phyloP scores from a whole-genome alignment of 2,329 filamentous ascomycete genomes.

The Diaporthe humulicola region DNA sequence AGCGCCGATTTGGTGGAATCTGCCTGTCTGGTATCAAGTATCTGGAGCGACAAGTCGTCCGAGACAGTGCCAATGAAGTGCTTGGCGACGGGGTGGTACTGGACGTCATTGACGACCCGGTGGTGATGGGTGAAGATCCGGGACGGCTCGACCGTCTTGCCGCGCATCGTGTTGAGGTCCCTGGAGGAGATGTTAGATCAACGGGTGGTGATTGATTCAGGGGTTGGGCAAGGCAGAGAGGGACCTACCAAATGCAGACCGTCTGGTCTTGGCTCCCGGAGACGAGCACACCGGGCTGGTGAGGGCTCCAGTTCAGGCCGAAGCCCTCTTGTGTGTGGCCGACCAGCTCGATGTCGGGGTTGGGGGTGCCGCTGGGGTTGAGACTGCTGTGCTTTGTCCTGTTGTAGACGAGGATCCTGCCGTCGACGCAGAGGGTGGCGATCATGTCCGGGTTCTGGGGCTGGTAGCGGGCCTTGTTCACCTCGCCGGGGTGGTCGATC shows the following conservation, averaged over 20 bases:
- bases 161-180: constrained; percentile 54
- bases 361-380: constrained; percentile 79
- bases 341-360: constrained; percentile 85
- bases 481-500: constrained; percentile 95
- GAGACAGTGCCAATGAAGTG: constrained; percentile 93
- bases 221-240: neutral
- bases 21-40: constrained; percentile 84
- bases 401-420: constrained; percentile 92
- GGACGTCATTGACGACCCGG: constrained; percentile 95
- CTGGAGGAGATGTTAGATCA: constrained; percentile 1
- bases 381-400: constrained; percentile 88
- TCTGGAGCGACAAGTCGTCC: constrained; percentile 92
- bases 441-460: constrained; percentile 98
- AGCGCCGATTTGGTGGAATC: constrained; percentile 77
- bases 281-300: constrained; percentile 83
- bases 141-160: constrained; percentile 77
- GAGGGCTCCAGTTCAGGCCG: constrained; percentile 92
- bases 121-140: constrained; percentile 89
- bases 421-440: constrained; percentile 90
- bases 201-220: neutral
- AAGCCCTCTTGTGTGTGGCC: constrained; percentile 93
- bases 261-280: constrained; percentile 94
- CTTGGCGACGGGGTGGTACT: constrained; percentile 90
- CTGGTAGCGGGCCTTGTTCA: constrained; percentile 98
- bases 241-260: constrained; percentile 85